A percentile compares a stretch with the other conserved stretches of the same genome.
Evolutionary conservation across 306 rosid species (phyloP).

Genomic region (Cucurbita ficifolia): DNA sequence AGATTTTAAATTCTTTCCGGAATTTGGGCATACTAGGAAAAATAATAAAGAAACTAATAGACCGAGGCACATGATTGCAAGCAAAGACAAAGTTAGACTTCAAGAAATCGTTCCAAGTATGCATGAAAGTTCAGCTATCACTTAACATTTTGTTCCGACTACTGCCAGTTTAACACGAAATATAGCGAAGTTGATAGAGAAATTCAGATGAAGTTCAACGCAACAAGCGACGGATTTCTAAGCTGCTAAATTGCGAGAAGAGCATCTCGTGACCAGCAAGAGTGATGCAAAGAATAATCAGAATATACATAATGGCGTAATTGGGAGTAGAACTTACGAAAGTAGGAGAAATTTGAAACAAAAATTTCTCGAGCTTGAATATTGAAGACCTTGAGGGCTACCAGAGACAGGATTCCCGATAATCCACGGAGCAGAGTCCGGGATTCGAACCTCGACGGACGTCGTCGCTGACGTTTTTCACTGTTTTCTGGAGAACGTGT

Average conservation of each 20-base stretch:
- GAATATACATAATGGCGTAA: not conserved
- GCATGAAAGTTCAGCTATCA: not conserved
- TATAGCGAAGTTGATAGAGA: not conserved
- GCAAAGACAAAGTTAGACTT: not conserved
- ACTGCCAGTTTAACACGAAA: not conserved
- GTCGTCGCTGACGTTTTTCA: not conserved
- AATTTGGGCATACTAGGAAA: not conserved
- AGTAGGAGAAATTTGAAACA: not conserved
- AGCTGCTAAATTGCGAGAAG: not conserved
- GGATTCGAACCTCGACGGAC: not conserved
- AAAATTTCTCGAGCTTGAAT: not conserved
- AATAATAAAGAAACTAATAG: not conserved
- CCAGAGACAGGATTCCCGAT: not conserved
- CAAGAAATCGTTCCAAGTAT: not conserved
- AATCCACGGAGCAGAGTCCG: not conserved
- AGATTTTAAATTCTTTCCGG: not conserved
- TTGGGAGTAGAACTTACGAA: not conserved
- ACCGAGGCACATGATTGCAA: not conserved
- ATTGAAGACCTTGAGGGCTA: not conserved
- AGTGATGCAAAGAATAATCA: conserved; percentile 9
- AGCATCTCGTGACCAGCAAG: not conserved
- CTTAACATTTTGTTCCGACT: not conserved
- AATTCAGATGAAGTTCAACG: conserved; percentile 27
- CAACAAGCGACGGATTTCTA: conserved; percentile 8
- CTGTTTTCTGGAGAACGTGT: not conserved